These are phyloP conservation scores for Pachyrhizus erosus DNA, from an alignment of 306 rosid genomes.

Conservation along the genomic window DNA sequence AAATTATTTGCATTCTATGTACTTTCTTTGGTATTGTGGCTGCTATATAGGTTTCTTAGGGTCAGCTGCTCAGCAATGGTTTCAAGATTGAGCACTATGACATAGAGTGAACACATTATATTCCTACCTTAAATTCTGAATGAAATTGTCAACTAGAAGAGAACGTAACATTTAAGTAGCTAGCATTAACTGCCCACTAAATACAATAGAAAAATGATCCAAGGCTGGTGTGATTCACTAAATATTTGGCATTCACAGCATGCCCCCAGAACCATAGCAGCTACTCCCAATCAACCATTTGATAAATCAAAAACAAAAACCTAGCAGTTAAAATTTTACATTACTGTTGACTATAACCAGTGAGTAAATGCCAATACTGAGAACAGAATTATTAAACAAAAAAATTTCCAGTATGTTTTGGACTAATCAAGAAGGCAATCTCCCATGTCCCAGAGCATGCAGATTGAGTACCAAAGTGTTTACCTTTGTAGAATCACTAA, in stretches of 20 bases:
- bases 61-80: neutral
- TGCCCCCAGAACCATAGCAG: conserved; percentile 9
- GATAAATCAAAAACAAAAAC: neutral
- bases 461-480: conserved; percentile 36
- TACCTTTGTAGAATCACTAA: conserved; percentile 95
- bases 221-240: conserved; percentile 26
- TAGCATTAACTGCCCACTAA: neutral
- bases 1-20: conserved; percentile 9
- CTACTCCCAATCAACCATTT: conserved; percentile 15
- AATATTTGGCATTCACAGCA: conserved; percentile 3
- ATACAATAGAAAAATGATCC: conserved; percentile 1
- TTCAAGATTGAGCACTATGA: neutral
- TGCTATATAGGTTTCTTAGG: neutral
- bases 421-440: conserved; percentile 33
- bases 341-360: neutral
- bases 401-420: neutral
- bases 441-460: neutral
- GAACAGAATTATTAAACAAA: conserved; percentile 21
- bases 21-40: neutral
- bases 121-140: conserved; percentile 5
- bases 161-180: conserved; percentile 32
- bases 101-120: neutral
- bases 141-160: conserved; percentile 12
- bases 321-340: conserved; percentile 1
- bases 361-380: conserved; percentile 16